phyloP scores from a whole-genome alignment of 1,284 basidiomycete species.

The Pseudozyma thailandica region DNA sequence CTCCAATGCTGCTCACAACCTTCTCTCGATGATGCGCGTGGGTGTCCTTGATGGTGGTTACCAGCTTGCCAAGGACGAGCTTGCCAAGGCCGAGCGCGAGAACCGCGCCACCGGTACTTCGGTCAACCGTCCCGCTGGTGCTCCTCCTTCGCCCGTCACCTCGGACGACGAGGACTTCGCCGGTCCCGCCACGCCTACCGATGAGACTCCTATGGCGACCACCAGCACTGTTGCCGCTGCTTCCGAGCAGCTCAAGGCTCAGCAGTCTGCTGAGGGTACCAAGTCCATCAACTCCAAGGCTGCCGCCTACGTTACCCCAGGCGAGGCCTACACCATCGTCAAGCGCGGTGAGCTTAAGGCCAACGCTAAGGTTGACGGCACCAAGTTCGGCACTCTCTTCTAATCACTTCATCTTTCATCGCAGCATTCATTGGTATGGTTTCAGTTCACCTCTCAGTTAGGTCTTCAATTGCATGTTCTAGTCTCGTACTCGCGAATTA shows the following conservation, averaged over 20 bases:
- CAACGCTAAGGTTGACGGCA: conserved; percentile 52
- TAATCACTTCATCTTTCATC: conserved; percentile 7
- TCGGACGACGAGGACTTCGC: conserved; percentile 53
- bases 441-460: conserved; percentile 2
- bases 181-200: conserved; percentile 46
- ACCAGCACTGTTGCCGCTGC: conserved; percentile 43
- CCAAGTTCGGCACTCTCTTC: conserved; percentile 46
- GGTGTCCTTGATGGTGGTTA: conserved; percentile 67
- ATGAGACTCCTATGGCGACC: conserved; percentile 40
- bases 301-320: conserved; percentile 59
- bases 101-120: conserved; percentile 45
- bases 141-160: conserved; percentile 53
- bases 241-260: conserved; percentile 47
- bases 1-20: conserved; percentile 66
- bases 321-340: conserved; percentile 61
- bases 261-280: conserved; percentile 39
- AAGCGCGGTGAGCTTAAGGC: conserved; percentile 55
- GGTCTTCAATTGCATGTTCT: conserved; percentile 12
- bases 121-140: conserved; percentile 43
- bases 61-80: conserved; percentile 59
- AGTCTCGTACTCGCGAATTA: conserved; percentile 7
- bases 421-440: conserved; percentile 16
- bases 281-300: conserved; percentile 50
- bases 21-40: conserved; percentile 66
- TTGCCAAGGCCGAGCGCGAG: conserved; percentile 45